Evolutionary conservation across 2,329 filamentous ascomycete genomes (phyloP).

Genomic region (Fusarium secorum): DNA sequence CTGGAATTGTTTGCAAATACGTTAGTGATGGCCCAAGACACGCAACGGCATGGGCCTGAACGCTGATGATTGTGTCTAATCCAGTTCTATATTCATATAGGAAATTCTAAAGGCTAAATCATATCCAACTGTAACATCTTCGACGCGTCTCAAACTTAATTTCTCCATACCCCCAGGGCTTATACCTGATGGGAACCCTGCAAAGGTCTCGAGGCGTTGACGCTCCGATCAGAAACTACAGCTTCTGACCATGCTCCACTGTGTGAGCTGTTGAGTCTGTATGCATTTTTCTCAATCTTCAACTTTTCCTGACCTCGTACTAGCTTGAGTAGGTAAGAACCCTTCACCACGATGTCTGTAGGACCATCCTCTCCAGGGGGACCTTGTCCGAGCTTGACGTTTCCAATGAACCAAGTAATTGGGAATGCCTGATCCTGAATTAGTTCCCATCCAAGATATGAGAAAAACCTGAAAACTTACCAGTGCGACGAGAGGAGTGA

Average conservation of each 20-base stretch:
- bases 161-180: background rate
- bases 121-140: background rate
- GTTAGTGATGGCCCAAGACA: background rate
- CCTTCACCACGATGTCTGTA: slow-evolving; percentile 42
- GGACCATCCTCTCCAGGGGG: slow-evolving; percentile 39
- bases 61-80: background rate
- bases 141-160: background rate
- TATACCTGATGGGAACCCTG: slow-evolving; percentile 9
- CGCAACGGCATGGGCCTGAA: background rate
- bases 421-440: slow-evolving; percentile 37
- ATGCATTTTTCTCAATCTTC: slow-evolving; percentile 21
- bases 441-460: background rate
- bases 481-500: slow-evolving; percentile 64
- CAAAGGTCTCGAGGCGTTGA: background rate
- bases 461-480: slow-evolving; percentile 38
- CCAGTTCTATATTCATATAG: slow-evolving; percentile 1
- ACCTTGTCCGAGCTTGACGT: slow-evolving; percentile 43
- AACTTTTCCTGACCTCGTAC: slow-evolving; percentile 28
- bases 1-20: background rate
- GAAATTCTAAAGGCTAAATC: background rate
- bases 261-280: slow-evolving; percentile 25
- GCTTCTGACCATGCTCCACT: slow-evolving; percentile 6
- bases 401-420: slow-evolving; percentile 43
- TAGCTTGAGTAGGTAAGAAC: slow-evolving; percentile 43
- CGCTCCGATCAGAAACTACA: background rate